phyloP scores from a whole-genome alignment of 257 asterid genomes.

The Craterostigma plantagineum region DNA sequence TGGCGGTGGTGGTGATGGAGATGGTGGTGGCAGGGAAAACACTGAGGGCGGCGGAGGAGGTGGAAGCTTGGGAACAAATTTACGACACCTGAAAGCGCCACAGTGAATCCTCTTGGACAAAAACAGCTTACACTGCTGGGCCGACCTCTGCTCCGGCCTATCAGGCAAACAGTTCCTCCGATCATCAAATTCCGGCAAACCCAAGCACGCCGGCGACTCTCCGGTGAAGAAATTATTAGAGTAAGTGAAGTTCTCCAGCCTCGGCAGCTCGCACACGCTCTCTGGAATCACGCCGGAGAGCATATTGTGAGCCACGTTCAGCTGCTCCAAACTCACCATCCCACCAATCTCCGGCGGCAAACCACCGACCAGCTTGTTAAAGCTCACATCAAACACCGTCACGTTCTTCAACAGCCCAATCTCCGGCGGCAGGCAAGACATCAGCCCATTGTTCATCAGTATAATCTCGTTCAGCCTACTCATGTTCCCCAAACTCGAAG shows the following conservation, averaged over 20 bases:
- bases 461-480: slow-evolving; percentile 51
- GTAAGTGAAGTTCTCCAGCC: slow-evolving; percentile 47
- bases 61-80: slow-evolving; percentile 47
- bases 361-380: slow-evolving; percentile 43
- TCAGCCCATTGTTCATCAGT: slow-evolving; percentile 46
- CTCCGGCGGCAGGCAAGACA: slow-evolving; percentile 72
- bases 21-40: too few relatives aligned
- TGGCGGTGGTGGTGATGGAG: too few relatives aligned
- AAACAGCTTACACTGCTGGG: slow-evolving; percentile 36
- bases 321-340: slow-evolving; percentile 59
- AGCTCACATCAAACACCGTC: slow-evolving; percentile 62
- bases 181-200: slow-evolving; percentile 39
- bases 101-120: slow-evolving; percentile 50
- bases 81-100: slow-evolving; percentile 52
- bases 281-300: slow-evolving; percentile 44
- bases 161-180: slow-evolving; percentile 45
- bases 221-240: slow-evolving; percentile 64
- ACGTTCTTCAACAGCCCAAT: slow-evolving; percentile 53
- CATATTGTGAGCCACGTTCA: slow-evolving; percentile 59
- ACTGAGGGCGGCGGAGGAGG: too few relatives aligned
- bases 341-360: slow-evolving; percentile 50
- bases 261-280: slow-evolving; percentile 47
- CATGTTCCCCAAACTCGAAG: slow-evolving; percentile 74
- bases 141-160: slow-evolving; percentile 45
- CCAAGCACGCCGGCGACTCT: slow-evolving; percentile 58